phyloP scores from a whole-genome alignment of 2,329 filamentous ascomycete species.

The Calycina herbarum region DNA sequence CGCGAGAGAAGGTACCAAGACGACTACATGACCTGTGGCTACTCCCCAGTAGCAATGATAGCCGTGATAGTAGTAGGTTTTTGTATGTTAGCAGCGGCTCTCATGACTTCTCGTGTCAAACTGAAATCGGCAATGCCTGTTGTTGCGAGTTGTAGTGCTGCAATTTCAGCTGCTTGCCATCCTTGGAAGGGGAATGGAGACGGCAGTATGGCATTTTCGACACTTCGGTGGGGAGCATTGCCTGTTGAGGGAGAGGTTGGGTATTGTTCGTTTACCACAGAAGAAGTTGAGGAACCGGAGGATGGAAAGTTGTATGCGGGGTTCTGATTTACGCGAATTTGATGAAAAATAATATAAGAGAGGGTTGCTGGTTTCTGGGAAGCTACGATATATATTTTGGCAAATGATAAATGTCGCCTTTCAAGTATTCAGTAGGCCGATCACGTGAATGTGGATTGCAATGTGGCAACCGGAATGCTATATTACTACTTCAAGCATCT shows the following conservation, averaged over 20 bases:
- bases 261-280: neutral
- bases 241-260: neutral
- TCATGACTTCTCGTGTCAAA: neutral
- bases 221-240: neutral
- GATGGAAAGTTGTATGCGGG: neutral
- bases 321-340: neutral
- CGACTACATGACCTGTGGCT: constrained; percentile 14
- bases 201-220: constrained; percentile 48
- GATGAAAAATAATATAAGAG: no score
- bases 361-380: no score
- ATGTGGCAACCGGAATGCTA: no score
- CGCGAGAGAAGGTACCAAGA: neutral
- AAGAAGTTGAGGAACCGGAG: neutral
- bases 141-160: constrained; percentile 11
- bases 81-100: neutral
- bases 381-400: no score
- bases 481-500: no score
- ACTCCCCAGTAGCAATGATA: constrained; percentile 21
- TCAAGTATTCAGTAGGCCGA: no score
- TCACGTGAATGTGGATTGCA: no score
- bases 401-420: no score
- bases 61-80: constrained; percentile 8
- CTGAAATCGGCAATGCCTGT: constrained; percentile 12
- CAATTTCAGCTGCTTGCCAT: constrained; percentile 17
- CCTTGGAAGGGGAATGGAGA: constrained; percentile 17